These are phyloP conservation scores for Lenzites betulinus DNA, from an alignment of 768 basidiomycete genomes.

Conservation along the genomic window DNA sequence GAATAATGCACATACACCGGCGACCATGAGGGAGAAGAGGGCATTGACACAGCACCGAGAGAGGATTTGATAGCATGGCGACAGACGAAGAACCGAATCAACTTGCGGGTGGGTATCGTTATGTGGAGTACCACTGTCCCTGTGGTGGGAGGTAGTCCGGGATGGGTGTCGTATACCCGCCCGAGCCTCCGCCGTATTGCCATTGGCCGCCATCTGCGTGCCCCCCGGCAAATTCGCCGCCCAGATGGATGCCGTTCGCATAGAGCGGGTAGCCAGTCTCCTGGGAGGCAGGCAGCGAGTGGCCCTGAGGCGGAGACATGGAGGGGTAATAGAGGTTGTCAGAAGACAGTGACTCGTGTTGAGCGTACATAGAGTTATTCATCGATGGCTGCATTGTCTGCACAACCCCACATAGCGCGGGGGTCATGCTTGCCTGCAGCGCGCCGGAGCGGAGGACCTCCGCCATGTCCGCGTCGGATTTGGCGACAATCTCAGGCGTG, in stretches of 20 bases:
- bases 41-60: constrained; percentile 2
- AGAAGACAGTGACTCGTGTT: neutral
- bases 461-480: constrained; percentile 28
- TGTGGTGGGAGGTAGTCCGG: constrained; percentile 1
- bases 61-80: constrained; percentile 3
- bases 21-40: neutral
- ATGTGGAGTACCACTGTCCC: constrained; percentile 13
- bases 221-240: neutral
- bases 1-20: constrained; percentile 2
- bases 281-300: neutral
- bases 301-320: neutral
- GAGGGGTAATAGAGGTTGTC: neutral
- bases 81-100: neutral
- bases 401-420: constrained; percentile 10
- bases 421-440: constrained; percentile 31
- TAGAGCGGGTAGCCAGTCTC: neutral
- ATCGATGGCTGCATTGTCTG: neutral
- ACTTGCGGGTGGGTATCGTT: neutral
- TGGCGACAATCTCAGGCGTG: constrained; percentile 32
- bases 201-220: neutral
- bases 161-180: neutral
- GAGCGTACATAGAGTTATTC: neutral
- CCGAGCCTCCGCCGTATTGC: neutral
- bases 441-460: constrained; percentile 30
- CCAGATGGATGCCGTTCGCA: neutral